Evolutionary conservation across 352 stramenopile species (phyloP).

Genomic region (Blastocystis sp.): DNA sequence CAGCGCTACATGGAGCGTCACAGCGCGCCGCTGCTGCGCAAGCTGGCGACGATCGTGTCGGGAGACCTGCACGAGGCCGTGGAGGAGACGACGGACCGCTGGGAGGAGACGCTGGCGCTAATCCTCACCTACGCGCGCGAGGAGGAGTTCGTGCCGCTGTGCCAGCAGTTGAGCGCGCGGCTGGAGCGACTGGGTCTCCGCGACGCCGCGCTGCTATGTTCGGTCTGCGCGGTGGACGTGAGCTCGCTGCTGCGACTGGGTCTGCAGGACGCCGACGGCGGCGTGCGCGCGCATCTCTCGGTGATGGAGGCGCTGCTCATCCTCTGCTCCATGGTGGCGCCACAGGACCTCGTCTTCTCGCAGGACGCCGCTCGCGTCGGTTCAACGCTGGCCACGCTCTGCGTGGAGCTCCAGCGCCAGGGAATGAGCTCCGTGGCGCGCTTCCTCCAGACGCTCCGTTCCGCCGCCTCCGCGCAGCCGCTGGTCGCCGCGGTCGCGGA

Average conservation of each 20-base stretch:
- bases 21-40: not conserved
- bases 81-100: constrained; percentile 76
- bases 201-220: constrained; percentile 55
- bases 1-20: constrained; percentile 74
- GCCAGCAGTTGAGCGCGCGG: constrained; percentile 78
- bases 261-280: not conserved
- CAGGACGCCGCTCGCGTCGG: not conserved
- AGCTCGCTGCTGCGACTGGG: constrained; percentile 57
- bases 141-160: constrained; percentile 87
- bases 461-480: not conserved
- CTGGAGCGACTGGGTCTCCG: constrained; percentile 69
- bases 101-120: constrained; percentile 90
- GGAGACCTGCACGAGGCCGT: constrained; percentile 88
- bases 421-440: not conserved
- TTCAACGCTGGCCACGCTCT: not conserved
- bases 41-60: constrained; percentile 72
- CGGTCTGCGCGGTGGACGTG: constrained; percentile 58
- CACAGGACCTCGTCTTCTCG: not conserved
- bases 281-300: not conserved
- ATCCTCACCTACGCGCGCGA: constrained; percentile 89
- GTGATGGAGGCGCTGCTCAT: not conserved
- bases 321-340: not conserved
- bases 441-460: not conserved
- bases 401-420: not conserved
- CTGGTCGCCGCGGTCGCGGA: not conserved